These are phyloP conservation scores for Raffaelea albimanens DNA, from an alignment of 2,329 filamentous ascomycete genomes.

Conservation along the genomic window DNA sequence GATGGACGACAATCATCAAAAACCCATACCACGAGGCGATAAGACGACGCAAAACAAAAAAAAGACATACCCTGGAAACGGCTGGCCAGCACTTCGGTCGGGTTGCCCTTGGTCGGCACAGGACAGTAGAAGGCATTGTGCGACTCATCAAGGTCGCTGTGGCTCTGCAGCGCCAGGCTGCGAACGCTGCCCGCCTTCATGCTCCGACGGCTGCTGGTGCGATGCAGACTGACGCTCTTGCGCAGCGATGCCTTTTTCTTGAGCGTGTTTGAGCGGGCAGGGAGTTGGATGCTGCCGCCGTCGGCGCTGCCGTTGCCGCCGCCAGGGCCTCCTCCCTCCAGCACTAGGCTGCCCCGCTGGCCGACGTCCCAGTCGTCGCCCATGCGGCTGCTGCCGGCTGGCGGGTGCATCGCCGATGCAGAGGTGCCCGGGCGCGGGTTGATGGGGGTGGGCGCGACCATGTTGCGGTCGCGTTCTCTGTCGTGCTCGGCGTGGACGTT, in stretches of 20 bases:
- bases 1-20: background rate
- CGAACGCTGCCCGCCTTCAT: conserved; percentile 78
- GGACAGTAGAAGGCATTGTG: conserved; percentile 86
- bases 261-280: conserved; percentile 58
- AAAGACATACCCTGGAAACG: conserved; percentile 71
- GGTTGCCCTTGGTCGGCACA: conserved; percentile 76
- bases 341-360: conserved; percentile 12
- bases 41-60: conserved; percentile 4
- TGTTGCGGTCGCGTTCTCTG: conserved; percentile 7
- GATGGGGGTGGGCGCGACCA: background rate
- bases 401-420: conserved; percentile 18
- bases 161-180: conserved; percentile 65
- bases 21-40: background rate
- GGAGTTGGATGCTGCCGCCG: conserved; percentile 23
- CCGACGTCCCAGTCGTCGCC: background rate
- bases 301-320: conserved; percentile 34
- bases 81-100: conserved; percentile 77
- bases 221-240: conserved; percentile 63
- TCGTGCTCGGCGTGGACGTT: conserved; percentile 1
- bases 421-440: background rate
- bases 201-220: conserved; percentile 72
- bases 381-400: conserved; percentile 24
- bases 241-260: conserved; percentile 81
- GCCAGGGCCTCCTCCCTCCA: conserved; percentile 33
- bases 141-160: conserved; percentile 55